Conservation (phyloP, 2,329 filamentous ascomycete species). For the Scortechinia acanthostroma region DNA sequence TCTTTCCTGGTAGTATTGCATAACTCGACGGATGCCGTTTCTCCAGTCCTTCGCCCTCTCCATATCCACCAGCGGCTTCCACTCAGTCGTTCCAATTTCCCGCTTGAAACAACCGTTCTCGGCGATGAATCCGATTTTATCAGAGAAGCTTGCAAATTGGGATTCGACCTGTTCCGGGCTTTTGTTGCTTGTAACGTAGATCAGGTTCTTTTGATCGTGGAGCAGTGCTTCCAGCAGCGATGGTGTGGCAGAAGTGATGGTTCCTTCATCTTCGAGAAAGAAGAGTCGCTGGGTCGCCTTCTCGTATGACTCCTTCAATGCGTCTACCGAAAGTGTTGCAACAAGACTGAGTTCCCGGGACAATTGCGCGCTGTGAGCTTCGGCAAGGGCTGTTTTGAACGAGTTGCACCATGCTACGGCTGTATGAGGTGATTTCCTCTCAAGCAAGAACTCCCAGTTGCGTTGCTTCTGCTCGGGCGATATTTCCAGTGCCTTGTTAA, state of each 20-base stretch:
- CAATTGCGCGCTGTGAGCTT: conserved; percentile 1
- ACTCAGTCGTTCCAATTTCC: conserved; percentile 56
- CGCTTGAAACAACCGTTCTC: conserved; percentile 91
- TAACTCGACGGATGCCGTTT: conserved; percentile 70
- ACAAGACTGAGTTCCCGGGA: neutral
- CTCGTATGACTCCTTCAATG: neutral
- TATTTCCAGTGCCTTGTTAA: conserved; percentile 80
- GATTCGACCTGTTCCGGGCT: conserved; percentile 82
- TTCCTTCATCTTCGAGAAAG: neutral
- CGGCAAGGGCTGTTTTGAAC: conserved; percentile 62
- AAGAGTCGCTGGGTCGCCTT: neutral
- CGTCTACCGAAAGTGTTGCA: neutral
- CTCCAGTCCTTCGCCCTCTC: conserved; percentile 73
- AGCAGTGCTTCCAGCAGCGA: conserved; percentile 28
- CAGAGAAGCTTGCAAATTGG: conserved; percentile 74
- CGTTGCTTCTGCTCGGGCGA: conserved; percentile 62
- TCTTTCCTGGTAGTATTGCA: conserved; percentile 83
- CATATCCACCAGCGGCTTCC: conserved; percentile 72
- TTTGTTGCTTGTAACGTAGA: conserved; percentile 89
- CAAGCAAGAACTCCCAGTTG: conserved; percentile 69
- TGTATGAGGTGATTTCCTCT: conserved; percentile 72
- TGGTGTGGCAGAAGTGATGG: conserved; percentile 56
- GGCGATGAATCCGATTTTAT: conserved; percentile 76
- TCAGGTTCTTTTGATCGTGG: conserved; percentile 52
- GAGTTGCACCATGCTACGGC: conserved; percentile 78